Evolutionary conservation across 2,329 filamentous ascomycete genomes (phyloP).

Genomic region (Colletotrichum sp.): DNA sequence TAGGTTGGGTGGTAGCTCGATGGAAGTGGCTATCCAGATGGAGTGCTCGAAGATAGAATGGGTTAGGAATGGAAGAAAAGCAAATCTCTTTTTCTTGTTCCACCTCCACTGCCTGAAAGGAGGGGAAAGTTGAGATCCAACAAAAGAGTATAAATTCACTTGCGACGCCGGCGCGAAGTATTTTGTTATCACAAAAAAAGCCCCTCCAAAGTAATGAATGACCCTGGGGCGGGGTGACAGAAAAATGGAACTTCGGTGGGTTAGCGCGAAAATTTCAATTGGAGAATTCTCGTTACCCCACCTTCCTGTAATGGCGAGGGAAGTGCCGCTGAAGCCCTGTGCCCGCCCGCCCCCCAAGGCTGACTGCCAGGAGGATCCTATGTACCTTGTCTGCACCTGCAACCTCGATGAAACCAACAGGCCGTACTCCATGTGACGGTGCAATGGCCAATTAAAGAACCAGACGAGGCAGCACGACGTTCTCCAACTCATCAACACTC

Average conservation of each 20-base stretch:
- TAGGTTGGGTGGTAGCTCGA: background rate
- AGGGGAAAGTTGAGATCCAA: background rate
- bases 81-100: background rate
- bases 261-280: slow-evolving; percentile 15
- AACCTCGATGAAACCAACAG: background rate
- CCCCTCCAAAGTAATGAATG: slow-evolving; percentile 11
- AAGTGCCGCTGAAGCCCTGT: background rate
- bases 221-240: slow-evolving; percentile 3
- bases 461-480: background rate
- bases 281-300: slow-evolving; percentile 1
- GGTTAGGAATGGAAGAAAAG: background rate
- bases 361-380: background rate
- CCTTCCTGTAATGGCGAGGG: background rate
- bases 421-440: background rate
- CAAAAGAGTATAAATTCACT: background rate
- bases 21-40: background rate
- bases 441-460: background rate
- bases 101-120: background rate
- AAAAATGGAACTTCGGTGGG: background rate
- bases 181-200: background rate
- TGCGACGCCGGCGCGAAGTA: slow-evolving; percentile 4
- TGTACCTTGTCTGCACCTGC: background rate
- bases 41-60: background rate
- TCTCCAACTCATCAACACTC: slow-evolving; percentile 1
- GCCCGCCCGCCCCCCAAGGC: background rate